These are phyloP conservation scores for Hortiboletus campestris DNA, from an alignment of 768 basidiomycete genomes.

Conservation along the genomic window DNA sequence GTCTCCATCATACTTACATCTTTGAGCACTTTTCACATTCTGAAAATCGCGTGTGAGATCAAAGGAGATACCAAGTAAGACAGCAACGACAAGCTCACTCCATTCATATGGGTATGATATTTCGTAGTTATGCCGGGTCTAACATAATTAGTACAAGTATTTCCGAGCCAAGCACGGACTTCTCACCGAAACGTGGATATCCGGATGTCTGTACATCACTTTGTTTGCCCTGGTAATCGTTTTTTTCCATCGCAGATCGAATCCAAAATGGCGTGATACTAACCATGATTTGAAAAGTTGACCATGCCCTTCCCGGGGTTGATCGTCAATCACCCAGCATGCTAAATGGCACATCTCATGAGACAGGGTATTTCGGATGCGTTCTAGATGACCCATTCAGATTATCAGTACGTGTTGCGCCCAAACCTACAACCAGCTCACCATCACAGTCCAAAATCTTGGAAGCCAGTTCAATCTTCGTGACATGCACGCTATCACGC, in stretches of 20 bases:
- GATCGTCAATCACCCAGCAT: conserved; percentile 74
- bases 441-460: conserved; percentile 81
- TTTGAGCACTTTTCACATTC: conserved; percentile 65
- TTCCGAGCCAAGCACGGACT: conserved; percentile 1
- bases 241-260: not conserved
- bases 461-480: conserved; percentile 73
- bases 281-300: conserved; percentile 71
- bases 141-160: not conserved
- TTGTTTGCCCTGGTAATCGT: conserved; percentile 50
- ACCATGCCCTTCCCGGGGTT: conserved; percentile 73
- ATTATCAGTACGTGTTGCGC: not conserved
- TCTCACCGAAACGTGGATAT: conserved; percentile 72
- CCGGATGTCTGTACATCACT: conserved; percentile 65
- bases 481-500: conserved; percentile 54
- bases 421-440: conserved; percentile 28
- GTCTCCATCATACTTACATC: conserved; percentile 40
- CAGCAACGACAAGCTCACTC: conserved; percentile 44
- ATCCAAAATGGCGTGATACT: conserved; percentile 13
- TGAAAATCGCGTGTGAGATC: conserved; percentile 25
- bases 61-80: not conserved
- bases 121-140: conserved; percentile 76
- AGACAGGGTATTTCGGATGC: conserved; percentile 77
- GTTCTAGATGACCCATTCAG: conserved; percentile 44
- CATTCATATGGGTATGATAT: conserved; percentile 72
- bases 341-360: conserved; percentile 95